Evolutionary conservation across 208 protist genomes (phyloP).

Genomic region (Leishmania arabica): DNA sequence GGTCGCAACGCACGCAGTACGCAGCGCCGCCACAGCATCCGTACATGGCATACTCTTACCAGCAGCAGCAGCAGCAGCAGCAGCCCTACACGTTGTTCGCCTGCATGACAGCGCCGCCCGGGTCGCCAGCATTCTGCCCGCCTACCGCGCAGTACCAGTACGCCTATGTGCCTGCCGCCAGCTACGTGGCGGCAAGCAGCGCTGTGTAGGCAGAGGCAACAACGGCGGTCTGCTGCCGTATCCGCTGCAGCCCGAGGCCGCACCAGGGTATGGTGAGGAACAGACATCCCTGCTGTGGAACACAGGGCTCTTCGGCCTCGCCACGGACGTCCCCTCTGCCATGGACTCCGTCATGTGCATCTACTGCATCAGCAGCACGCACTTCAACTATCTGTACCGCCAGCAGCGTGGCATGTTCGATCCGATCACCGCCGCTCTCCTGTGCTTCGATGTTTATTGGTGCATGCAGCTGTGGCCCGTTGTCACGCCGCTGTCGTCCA

Average conservation of each 20-base stretch:
- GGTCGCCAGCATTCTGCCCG: not conserved
- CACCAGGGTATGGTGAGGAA: not conserved
- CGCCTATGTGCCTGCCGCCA: not conserved
- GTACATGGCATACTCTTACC: not conserved
- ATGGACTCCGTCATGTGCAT: conserved; percentile 29
- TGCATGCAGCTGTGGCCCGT: not conserved
- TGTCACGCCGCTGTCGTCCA: conserved; percentile 16
- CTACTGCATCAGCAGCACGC: conserved; percentile 31
- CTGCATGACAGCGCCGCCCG: not conserved
- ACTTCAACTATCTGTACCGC: conserved; percentile 32
- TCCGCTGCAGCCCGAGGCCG: not conserved
- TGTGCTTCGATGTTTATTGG: conserved; percentile 26
- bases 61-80: conserved; percentile 7
- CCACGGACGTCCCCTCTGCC: conserved; percentile 17
- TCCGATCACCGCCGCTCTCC: conserved; percentile 22
- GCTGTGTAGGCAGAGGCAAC: not conserved
- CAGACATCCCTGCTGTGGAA: conserved; percentile 10
- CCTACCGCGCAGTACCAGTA: not conserved
- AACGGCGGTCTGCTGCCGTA: not conserved
- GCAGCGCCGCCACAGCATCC: not conserved
- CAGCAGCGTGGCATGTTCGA: conserved; percentile 16
- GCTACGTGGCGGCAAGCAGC: not conserved
- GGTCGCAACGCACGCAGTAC: not conserved
- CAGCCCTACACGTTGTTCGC: not conserved
- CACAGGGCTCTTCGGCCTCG: conserved; percentile 30